Evolutionary conservation across 495 filamentous ascomycete genomes (phyloP).

Genomic region (Xylaria acuta): DNA sequence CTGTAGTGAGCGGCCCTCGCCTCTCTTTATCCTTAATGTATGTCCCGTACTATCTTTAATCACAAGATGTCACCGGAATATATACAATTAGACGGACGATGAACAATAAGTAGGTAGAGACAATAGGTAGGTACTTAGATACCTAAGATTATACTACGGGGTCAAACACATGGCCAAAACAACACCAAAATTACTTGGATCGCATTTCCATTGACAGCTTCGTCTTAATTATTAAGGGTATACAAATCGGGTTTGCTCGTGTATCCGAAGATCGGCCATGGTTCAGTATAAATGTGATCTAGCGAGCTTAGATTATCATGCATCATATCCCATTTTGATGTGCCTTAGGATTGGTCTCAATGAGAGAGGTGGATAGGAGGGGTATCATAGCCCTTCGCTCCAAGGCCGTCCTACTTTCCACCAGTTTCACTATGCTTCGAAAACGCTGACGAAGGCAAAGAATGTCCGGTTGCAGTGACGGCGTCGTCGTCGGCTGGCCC

Average conservation of each 20-base stretch:
- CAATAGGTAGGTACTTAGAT: too few relatives aligned
- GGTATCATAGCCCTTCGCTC: not conserved
- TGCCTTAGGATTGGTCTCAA: not conserved
- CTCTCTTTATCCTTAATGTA: not conserved
- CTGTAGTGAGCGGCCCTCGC: not conserved
- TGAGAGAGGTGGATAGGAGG: not conserved
- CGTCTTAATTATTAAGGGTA: not conserved
- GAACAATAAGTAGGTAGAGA: too few relatives aligned
- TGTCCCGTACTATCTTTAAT: not conserved
- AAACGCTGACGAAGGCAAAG: conserved; percentile 30
- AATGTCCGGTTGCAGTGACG: conserved; percentile 31
- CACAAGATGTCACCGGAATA: not conserved
- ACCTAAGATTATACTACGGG: too few relatives aligned
- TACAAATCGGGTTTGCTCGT: not conserved
- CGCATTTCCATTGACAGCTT: not conserved
- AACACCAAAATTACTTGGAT: not conserved
- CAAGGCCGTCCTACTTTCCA: conserved; percentile 25
- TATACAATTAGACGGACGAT: not conserved
- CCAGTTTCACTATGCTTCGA: conserved; percentile 30
- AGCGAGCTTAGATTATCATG: not conserved
- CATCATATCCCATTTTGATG: not conserved
- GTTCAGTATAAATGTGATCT: not conserved
- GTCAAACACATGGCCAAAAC: not conserved
- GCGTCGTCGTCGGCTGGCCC: conserved; percentile 30
- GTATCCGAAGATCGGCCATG: not conserved